Percentiles rank a stretch among this genome's conserved stretches.
phyloP scores from a whole-genome alignment of 2,329 filamentous ascomycete species.

The Bipolaris victoriae region DNA sequence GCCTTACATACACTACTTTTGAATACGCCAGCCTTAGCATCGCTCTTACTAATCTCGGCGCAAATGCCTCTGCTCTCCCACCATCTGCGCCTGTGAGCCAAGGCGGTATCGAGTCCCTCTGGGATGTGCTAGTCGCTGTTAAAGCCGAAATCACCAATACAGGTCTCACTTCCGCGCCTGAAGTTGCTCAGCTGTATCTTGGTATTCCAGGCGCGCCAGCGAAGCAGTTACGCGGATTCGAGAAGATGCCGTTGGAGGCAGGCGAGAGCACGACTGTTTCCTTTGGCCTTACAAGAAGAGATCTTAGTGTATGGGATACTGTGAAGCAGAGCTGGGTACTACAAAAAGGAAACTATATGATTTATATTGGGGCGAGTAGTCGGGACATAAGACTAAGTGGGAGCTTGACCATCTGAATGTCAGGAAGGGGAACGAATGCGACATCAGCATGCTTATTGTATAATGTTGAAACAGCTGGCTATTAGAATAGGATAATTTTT shows the following conservation, averaged over 20 bases:
- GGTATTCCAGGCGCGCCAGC: background rate
- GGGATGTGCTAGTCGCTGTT: background rate
- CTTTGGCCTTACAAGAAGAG: background rate
- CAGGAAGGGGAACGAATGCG: background rate
- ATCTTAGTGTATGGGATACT: background rate
- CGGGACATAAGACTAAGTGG: background rate
- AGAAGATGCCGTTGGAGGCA: background rate
- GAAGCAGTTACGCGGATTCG: background rate
- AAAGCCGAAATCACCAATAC: background rate
- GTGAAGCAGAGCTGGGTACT: background rate
- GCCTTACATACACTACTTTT: background rate
- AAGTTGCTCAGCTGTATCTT: background rate
- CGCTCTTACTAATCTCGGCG: background rate
- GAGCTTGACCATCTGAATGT: background rate
- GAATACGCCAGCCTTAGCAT: background rate
- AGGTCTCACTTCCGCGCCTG: background rate
- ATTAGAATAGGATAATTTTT: background rate
- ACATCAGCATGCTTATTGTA: background rate
- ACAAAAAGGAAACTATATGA: background rate
- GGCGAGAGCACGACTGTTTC: background rate
- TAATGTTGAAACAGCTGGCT: background rate
- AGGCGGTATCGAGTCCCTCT: background rate
- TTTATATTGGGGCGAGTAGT: slow-evolving; percentile 1
- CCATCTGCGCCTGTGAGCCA: background rate
- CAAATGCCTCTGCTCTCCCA: background rate